Conservation (phyloP, 2,329 filamentous ascomycete genomes). For the Pseudogymnoascus sp. region DNA sequence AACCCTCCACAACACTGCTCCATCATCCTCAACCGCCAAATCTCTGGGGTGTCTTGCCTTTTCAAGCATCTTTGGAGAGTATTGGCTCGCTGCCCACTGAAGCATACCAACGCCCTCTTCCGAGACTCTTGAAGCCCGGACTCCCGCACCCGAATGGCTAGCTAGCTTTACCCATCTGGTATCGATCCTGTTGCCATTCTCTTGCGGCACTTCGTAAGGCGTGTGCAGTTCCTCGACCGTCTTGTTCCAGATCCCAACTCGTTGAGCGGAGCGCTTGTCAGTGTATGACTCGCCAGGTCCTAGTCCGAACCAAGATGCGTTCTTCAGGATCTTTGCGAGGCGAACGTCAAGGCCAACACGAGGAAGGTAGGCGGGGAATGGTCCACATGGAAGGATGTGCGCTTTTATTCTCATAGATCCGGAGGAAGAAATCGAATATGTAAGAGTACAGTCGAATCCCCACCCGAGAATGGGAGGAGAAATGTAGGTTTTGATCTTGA, state of each 20-base stretch:
- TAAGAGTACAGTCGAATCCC: slow-evolving; percentile 43
- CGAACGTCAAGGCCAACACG: slow-evolving; percentile 54
- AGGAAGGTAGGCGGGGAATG: slow-evolving; percentile 47
- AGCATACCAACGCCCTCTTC: slow-evolving; percentile 39
- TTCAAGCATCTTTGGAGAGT: slow-evolving; percentile 46
- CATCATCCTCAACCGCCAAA: slow-evolving; percentile 44
- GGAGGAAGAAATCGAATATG: slow-evolving; percentile 43
- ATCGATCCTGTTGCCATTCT: slow-evolving; percentile 57
- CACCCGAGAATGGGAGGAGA: slow-evolving; percentile 56
- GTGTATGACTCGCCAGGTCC: slow-evolving; percentile 59
- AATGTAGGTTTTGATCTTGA: slow-evolving; percentile 42
- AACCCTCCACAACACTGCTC: slow-evolving; percentile 35
- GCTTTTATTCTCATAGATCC: slow-evolving; percentile 42
- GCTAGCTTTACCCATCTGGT: slow-evolving; percentile 46
- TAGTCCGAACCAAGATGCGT: slow-evolving; percentile 53
- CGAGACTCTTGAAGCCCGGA: slow-evolving; percentile 29
- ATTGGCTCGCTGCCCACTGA: slow-evolving; percentile 44
- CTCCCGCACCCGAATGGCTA: slow-evolving; percentile 25
- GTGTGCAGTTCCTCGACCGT: slow-evolving; percentile 45
- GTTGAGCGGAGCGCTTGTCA: slow-evolving; percentile 53
- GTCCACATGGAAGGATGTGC: slow-evolving; percentile 39
- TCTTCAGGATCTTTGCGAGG: slow-evolving; percentile 39
- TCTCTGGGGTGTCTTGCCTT: slow-evolving; percentile 58
- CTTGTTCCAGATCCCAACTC: slow-evolving; percentile 41
- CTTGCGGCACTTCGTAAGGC: slow-evolving; percentile 61